These are phyloP conservation scores for Botryosphaeria agaves DNA, from an alignment of 2,329 filamentous ascomycete species.

Conservation along the genomic window DNA sequence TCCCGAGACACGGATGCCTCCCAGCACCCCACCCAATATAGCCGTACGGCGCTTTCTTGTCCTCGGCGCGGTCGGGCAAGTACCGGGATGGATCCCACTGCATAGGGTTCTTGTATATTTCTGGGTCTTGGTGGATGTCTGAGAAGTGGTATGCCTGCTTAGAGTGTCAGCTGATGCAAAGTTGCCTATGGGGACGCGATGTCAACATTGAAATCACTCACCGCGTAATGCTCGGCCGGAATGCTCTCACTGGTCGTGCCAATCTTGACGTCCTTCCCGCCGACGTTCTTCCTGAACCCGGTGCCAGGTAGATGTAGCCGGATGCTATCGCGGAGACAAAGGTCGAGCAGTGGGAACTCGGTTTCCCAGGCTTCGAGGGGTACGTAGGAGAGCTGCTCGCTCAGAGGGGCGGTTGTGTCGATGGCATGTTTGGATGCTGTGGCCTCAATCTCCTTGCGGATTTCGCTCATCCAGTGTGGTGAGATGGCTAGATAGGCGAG, in stretches of 20 bases:
- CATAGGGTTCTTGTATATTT: constrained; percentile 30
- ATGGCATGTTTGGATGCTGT: constrained; percentile 26
- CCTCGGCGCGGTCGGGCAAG: constrained; percentile 28
- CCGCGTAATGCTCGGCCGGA: constrained; percentile 28
- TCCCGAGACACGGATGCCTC: constrained; percentile 25
- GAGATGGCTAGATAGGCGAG: constrained; percentile 31
- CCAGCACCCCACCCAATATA: constrained; percentile 21
- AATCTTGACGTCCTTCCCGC: constrained; percentile 26
- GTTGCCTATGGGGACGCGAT: no score
- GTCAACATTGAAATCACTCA: neutral
- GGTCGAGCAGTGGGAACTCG: constrained; percentile 34
- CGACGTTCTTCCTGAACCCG: constrained; percentile 34
- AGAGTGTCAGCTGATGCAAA: neutral
- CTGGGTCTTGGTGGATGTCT: constrained; percentile 32
- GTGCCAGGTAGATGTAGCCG: constrained; percentile 31
- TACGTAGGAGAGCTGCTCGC: constrained; percentile 23
- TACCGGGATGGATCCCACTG: constrained; percentile 35
- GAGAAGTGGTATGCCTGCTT: constrained; percentile 21
- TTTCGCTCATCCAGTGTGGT: constrained; percentile 25
- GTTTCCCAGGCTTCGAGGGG: constrained; percentile 36
- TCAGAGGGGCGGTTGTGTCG: constrained; percentile 15
- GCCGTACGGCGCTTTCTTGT: constrained; percentile 21
- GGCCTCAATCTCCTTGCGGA: constrained; percentile 29
- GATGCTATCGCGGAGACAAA: constrained; percentile 36
- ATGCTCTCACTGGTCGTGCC: constrained; percentile 30